These are phyloP conservation scores for Epichloe coenophiala DNA, from an alignment of 2,329 filamentous ascomycete species.

Conservation along the genomic window DNA sequence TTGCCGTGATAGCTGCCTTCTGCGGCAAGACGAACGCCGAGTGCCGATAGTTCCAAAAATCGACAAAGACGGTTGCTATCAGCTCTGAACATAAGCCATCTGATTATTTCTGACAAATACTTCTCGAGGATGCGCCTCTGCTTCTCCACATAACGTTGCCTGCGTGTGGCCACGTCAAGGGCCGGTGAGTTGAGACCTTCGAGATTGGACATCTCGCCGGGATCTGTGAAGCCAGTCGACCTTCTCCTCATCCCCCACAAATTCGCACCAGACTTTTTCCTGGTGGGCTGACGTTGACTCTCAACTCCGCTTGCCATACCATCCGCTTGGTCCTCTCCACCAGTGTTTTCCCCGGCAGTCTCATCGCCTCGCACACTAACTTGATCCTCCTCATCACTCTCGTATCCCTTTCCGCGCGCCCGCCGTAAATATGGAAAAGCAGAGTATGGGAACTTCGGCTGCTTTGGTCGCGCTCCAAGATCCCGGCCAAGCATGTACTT, in stretches of 20 bases:
- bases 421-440: conserved; percentile 83
- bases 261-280: conserved; percentile 38
- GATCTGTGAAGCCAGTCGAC: conserved; percentile 36
- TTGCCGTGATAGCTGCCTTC: conserved; percentile 97
- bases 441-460: conserved; percentile 80
- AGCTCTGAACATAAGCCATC: conserved; percentile 90
- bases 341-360: conserved; percentile 38
- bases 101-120: conserved; percentile 87
- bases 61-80: conserved; percentile 94
- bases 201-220: conserved; percentile 28
- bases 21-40: conserved; percentile 84
- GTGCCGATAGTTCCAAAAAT: conserved; percentile 85
- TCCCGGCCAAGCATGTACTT: conserved; percentile 64
- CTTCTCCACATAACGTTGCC: conserved; percentile 58
- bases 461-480: conserved; percentile 54
- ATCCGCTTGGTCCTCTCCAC: conserved; percentile 48
- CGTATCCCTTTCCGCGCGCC: conserved; percentile 64
- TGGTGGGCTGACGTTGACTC: conserved; percentile 17
- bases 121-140: conserved; percentile 77
- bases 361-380: conserved; percentile 25
- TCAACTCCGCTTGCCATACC: conserved; percentile 23
- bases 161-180: conserved; percentile 28
- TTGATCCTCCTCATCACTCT: conserved; percentile 60
- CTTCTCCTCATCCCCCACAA: conserved; percentile 41
- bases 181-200: conserved; percentile 27